Evolutionary conservation across 2,329 filamentous ascomycete species (phyloP).

Genomic region (Aspergillus glaucus): DNA sequence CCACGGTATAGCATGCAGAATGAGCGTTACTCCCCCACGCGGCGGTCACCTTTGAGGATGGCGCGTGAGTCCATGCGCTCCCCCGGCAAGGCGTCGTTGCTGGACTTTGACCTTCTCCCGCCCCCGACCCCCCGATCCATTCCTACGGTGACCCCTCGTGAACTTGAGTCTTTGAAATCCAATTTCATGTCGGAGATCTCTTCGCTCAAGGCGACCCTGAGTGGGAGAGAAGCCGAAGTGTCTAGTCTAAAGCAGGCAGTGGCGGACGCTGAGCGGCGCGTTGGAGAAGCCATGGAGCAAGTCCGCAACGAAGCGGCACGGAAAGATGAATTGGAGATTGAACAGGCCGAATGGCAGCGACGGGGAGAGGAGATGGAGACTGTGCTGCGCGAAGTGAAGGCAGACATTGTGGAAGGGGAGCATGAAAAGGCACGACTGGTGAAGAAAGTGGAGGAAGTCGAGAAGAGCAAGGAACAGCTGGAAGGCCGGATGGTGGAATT

Average conservation of each 20-base stretch:
- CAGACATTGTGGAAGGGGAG: slow-evolving; percentile 72
- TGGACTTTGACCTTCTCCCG: slow-evolving; percentile 91
- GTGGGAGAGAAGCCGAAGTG: slow-evolving; percentile 88
- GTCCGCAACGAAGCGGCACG: slow-evolving; percentile 68
- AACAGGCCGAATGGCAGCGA: slow-evolving; percentile 77
- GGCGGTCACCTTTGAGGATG: slow-evolving; percentile 40
- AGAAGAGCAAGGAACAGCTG: slow-evolving; percentile 49
- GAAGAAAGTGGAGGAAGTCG: slow-evolving; percentile 67
- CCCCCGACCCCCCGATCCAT: slow-evolving; percentile 87
- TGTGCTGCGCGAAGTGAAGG: slow-evolving; percentile 70
- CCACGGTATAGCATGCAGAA: slow-evolving; percentile 41
- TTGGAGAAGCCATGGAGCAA: slow-evolving; percentile 77
- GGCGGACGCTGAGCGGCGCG: slow-evolving; percentile 82
- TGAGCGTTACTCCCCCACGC: slow-evolving; percentile 33
- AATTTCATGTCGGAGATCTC: slow-evolving; percentile 87
- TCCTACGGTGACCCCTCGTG: slow-evolving; percentile 82
- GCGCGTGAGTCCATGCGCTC: slow-evolving; percentile 30
- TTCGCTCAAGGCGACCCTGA: slow-evolving; percentile 83
- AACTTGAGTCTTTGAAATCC: slow-evolving; percentile 88
- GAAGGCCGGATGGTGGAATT: slow-evolving; percentile 43
- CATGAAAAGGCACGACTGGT: slow-evolving; percentile 75
- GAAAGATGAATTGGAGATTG: slow-evolving; percentile 65
- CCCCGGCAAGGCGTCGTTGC: slow-evolving; percentile 58
- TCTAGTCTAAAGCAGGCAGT: slow-evolving; percentile 80
- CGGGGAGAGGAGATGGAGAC: slow-evolving; percentile 79